Base-by-base conservation (phyloP, 306 rosid genomes). In the Astragalus membranaceus region DNA sequence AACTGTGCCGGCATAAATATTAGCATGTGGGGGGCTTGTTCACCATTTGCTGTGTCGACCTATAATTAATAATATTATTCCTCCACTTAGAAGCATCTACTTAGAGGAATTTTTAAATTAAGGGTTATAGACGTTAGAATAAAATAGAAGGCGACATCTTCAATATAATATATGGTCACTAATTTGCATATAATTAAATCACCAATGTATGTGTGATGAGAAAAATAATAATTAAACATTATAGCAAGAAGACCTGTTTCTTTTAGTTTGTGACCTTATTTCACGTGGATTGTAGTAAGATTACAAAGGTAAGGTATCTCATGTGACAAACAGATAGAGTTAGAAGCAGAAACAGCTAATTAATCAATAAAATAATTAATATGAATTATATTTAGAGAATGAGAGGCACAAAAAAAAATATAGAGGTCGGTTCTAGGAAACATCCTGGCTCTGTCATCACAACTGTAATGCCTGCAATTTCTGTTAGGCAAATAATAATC, bases 261-360 rank as follows among this genome's bases (percentile, higher is more conserved):
- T 20, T 20, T 20, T 20, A 20, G 23, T 2, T 20, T 20, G 23
- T 20, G 62, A 70, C 81, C 70, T 77, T 63, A 74, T 23, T 84
- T 85, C 89, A 79, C 85, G 80, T 89, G 92, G 85, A 81, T 54
- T 77, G 78, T 46, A 69, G 78, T 46, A 69, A 81, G 74, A 70
- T 48, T 81, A 55, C 83, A 72, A 79, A 77, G 80, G 61, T 62
- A 69, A 62, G 82, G 78, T 57, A 50, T 74, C 80, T 87, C 90
- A 83, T 80, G 85, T 87, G 88, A 87, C 70, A 33, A 76, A 80
- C 84, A 68, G 71, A 79, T 80, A 79, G 78, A 72, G 78, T 57
- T 74, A 16, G 69, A 67, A 67, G 63, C 64, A 84, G 32, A 72
- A 78, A 68, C 88, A 85, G 84, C 96, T 85, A 82, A 61, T 37